Percentiles rank a stretch among this genome's conserved stretches.
Evolutionary conservation across 768 basidiomycete species (phyloP).

Genomic region (Mycena capillaripes): DNA sequence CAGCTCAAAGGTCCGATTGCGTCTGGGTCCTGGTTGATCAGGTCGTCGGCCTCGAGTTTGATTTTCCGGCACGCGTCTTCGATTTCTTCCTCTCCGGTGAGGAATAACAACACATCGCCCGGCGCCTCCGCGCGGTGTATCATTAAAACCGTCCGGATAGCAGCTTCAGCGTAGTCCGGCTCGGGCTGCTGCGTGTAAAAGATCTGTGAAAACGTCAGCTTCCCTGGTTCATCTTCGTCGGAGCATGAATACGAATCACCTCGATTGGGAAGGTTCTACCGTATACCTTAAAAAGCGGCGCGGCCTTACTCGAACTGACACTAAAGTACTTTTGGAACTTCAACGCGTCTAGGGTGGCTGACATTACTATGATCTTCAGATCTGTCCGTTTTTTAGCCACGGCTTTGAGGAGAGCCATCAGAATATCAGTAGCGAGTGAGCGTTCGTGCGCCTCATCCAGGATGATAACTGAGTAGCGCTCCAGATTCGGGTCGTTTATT

Average conservation of each 20-base stretch:
- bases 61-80: conserved; percentile 97
- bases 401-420: conserved; percentile 95
- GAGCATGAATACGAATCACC: conserved; percentile 96
- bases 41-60: conserved; percentile 89
- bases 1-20: conserved; percentile 90
- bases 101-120: conserved; percentile 78
- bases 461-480: conserved; percentile 97
- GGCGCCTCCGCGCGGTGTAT: background rate
- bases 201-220: conserved; percentile 54
- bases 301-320: conserved; percentile 43
- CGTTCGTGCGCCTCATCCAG: conserved; percentile 99
- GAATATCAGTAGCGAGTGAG: conserved; percentile 96
- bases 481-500: conserved; percentile 93
- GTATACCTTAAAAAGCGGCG: conserved; percentile 96
- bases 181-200: conserved; percentile 90
- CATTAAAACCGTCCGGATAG: background rate
- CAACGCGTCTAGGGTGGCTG: background rate
- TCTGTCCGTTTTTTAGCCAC: conserved; percentile 68
- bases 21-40: conserved; percentile 77
- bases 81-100: conserved; percentile 99
- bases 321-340: conserved; percentile 2
- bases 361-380: conserved; percentile 18
- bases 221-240: conserved; percentile 55
- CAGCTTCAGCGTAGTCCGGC: background rate
- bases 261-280: conserved; percentile 98